Conservation (phyloP, 345 rosid species). For the Dimocarpus longan region DNA sequence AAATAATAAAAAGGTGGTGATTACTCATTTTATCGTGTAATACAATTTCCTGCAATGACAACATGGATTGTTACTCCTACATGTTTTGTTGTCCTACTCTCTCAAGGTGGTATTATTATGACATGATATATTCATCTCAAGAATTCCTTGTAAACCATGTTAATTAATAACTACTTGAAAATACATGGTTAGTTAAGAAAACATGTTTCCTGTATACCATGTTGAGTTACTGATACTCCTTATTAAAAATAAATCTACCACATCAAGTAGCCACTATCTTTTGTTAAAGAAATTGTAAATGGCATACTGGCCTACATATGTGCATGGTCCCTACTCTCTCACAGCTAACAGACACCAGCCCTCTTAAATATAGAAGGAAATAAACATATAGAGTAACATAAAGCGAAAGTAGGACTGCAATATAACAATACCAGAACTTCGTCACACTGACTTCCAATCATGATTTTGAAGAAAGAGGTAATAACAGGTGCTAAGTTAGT, state of each 20-base stretch:
- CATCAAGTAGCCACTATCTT: not conserved
- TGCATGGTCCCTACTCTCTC: not conserved
- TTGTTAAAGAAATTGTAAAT: not conserved
- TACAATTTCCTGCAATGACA: not conserved
- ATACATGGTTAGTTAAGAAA: not conserved
- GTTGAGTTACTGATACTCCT: not conserved
- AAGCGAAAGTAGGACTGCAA: not conserved
- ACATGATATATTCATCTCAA: not conserved
- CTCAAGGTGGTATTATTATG: not conserved
- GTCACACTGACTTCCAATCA: constrained; percentile 31
- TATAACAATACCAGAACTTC: constrained; percentile 33
- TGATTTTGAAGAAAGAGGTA: constrained; percentile 45
- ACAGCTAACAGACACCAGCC: not conserved
- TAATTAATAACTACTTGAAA: not conserved
- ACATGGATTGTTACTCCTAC: not conserved
- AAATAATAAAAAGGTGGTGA: not conserved
- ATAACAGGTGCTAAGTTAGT: constrained; percentile 15
- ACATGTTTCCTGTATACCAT: not conserved
- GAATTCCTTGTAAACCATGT: not conserved
- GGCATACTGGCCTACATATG: not conserved
- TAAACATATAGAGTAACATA: not conserved
- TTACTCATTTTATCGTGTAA: not conserved
- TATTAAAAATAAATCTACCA: not conserved
- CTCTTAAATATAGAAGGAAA: not conserved
- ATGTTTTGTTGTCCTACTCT: not conserved